phyloP scores from a whole-genome alignment of 2,329 filamentous ascomycete species.

The Claviceps paspali region DNA sequence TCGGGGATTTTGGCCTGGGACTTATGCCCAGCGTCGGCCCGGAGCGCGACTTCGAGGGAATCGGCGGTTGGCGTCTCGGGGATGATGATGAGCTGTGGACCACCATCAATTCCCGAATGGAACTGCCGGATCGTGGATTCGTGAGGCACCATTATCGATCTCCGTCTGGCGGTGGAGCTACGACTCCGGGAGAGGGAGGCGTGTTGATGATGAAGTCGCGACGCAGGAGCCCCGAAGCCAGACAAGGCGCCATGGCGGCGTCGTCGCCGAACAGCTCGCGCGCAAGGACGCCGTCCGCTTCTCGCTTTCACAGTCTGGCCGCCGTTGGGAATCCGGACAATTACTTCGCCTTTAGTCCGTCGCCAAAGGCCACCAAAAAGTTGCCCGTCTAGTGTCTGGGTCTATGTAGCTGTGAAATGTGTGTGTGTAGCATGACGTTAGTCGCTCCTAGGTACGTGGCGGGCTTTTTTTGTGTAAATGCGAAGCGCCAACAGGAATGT shows the following conservation, averaged over 20 bases:
- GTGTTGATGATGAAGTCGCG: slow-evolving; percentile 29
- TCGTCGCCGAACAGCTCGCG: slow-evolving; percentile 32
- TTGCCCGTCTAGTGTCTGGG: neutral
- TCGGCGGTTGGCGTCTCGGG: slow-evolving; percentile 40
- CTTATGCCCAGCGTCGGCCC: slow-evolving; percentile 33
- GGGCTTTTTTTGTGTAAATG: too few relatives aligned
- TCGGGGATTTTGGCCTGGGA: slow-evolving; percentile 22
- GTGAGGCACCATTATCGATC: slow-evolving; percentile 28
- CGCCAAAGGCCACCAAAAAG: slow-evolving; percentile 19
- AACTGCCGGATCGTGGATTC: slow-evolving; percentile 28
- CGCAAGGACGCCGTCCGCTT: slow-evolving; percentile 30
- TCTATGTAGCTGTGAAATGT: too few relatives aligned
- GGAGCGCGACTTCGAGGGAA: slow-evolving; percentile 42
- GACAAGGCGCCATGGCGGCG: slow-evolving; percentile 8
- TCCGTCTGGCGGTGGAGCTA: slow-evolving; percentile 21
- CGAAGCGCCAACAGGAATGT: too few relatives aligned
- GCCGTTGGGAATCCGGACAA: slow-evolving; percentile 17
- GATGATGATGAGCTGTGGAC: slow-evolving; percentile 33
- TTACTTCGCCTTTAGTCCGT: slow-evolving; percentile 26
- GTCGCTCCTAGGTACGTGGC: too few relatives aligned
- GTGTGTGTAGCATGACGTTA: too few relatives aligned
- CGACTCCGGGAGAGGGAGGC: slow-evolving; percentile 24
- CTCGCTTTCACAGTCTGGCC: slow-evolving; percentile 17
- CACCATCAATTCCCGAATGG: slow-evolving; percentile 35
- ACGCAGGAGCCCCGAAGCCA: slow-evolving; percentile 19